Evolutionary conservation across 305 asterid genomes (phyloP).

Genomic region (Stenogyne calaminthoides): DNA sequence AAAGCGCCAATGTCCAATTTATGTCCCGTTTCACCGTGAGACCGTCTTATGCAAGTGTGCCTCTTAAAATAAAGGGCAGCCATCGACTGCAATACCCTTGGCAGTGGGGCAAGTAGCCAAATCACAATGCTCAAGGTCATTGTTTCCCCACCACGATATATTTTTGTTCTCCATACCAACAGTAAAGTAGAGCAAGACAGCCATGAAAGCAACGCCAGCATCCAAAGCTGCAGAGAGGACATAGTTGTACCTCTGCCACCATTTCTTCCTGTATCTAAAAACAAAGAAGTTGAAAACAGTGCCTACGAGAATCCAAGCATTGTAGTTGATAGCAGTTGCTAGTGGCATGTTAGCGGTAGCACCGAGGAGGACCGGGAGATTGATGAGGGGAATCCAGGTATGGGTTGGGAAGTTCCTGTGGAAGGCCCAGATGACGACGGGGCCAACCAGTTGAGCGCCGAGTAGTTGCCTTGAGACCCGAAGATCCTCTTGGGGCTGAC

Average conservation of each 20-base stretch:
- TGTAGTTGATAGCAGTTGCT: slow-evolving; percentile 72
- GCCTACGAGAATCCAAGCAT: slow-evolving; percentile 73
- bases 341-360: slow-evolving; percentile 83
- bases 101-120: slow-evolving; percentile 78
- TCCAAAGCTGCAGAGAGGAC: slow-evolving; percentile 79
- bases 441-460: slow-evolving; percentile 86
- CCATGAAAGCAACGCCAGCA: slow-evolving; percentile 87
- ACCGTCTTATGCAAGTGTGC: no score
- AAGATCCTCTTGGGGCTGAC: slow-evolving; percentile 73
- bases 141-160: slow-evolving; percentile 71
- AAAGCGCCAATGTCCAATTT: no score
- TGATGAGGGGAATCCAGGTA: slow-evolving; percentile 70
- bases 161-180: slow-evolving; percentile 53
- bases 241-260: slow-evolving; percentile 93
- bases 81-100: slow-evolving; percentile 51
- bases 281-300: slow-evolving; percentile 69
- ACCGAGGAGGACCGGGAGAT: slow-evolving; percentile 83
- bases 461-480: slow-evolving; percentile 62
- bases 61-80: slow-evolving; percentile 63
- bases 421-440: slow-evolving; percentile 57
- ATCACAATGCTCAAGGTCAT: slow-evolving; percentile 66
- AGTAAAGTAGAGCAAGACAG: slow-evolving; percentile 60
- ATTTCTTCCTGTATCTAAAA: slow-evolving; percentile 63
- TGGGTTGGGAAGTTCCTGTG: slow-evolving; percentile 58
- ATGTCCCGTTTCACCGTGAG: no score